Conservation (phyloP, 345 rosid species). For the Aegle marmelos region DNA sequence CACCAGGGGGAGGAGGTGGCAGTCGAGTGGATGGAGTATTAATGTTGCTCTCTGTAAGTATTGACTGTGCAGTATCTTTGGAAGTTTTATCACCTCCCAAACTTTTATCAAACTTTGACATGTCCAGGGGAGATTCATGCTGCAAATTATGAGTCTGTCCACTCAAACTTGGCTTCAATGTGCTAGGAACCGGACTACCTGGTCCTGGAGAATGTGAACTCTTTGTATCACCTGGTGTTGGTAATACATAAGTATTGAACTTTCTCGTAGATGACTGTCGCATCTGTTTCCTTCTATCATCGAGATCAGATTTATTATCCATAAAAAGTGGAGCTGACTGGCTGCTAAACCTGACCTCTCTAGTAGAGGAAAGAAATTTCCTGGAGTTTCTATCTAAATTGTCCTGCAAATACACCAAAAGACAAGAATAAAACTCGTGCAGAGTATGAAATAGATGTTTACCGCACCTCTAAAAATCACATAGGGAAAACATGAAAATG, state of each 20-base stretch:
- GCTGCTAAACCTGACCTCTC: conserved; percentile 41
- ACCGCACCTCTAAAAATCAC: conserved; percentile 4
- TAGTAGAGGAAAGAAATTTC: conserved; percentile 38
- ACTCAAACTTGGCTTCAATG: conserved; percentile 37
- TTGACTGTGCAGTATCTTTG: conserved; percentile 33
- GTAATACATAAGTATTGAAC: conserved; percentile 77
- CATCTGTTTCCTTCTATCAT: conserved; percentile 49
- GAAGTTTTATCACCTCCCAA: conserved; percentile 41
- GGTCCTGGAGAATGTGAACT: conserved; percentile 37
- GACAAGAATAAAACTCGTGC: conserved; percentile 4
- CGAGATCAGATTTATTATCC: conserved; percentile 45
- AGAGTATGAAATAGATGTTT: background rate
- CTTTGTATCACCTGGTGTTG: conserved; percentile 73
- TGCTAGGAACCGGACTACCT: conserved; percentile 28
- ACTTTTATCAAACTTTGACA: conserved; percentile 27
- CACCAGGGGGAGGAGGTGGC: conserved; percentile 59
- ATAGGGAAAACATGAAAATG: background rate
- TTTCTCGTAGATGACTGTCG: conserved; percentile 54
- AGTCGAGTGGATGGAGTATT: conserved; percentile 35
- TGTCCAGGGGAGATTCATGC: conserved; percentile 82
- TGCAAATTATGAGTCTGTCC: conserved; percentile 36
- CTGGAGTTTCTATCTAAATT: conserved; percentile 29
- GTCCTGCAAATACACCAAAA: conserved; percentile 50
- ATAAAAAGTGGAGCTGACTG: conserved; percentile 81
- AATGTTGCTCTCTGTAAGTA: conserved; percentile 62